phyloP scores from a whole-genome alignment of 805 yeast genomes.

The Saccharomycopsis fermentans region DNA sequence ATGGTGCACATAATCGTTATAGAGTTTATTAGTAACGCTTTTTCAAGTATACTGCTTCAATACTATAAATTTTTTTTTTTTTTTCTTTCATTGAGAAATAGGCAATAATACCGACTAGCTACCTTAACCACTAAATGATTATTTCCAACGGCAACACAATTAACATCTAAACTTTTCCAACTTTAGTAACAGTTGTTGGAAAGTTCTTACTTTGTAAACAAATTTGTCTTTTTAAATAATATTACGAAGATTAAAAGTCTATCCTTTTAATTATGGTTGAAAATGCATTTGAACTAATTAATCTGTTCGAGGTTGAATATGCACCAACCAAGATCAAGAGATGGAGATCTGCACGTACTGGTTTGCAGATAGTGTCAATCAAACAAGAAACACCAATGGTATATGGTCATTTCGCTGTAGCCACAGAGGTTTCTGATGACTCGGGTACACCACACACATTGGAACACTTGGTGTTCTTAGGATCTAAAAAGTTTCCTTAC shows the following conservation, averaged over 20 bases:
- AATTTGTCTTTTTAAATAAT: too few relatives aligned
- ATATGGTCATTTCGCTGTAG: conserved; percentile 91
- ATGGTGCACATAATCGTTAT: not conserved
- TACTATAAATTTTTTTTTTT: too few relatives aligned
- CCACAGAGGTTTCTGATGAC: conserved; percentile 80
- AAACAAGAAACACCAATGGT: conserved; percentile 79
- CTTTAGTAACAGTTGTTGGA: not conserved
- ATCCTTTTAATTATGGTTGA: not conserved
- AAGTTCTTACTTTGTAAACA: not conserved
- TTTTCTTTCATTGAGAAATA: not conserved
- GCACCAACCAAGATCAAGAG: conserved; percentile 63
- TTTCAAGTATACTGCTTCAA: too few relatives aligned
- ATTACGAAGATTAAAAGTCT: too few relatives aligned
- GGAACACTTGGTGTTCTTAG: conserved; percentile 93
- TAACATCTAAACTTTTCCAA: not conserved
- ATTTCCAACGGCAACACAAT: not conserved
- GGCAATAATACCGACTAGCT: not conserved
- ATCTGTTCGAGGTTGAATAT: conserved; percentile 57
- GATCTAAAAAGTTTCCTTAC: conserved; percentile 79
- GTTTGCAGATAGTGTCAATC: conserved; percentile 68
- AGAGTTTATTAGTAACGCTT: too few relatives aligned
- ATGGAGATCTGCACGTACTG: conserved; percentile 73
- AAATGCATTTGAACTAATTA: conserved; percentile 30
- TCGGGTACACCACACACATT: conserved; percentile 93
- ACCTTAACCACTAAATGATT: not conserved